Conservation (phyloP, 306 rosid species). For the Erythrophleum fordii region DNA sequence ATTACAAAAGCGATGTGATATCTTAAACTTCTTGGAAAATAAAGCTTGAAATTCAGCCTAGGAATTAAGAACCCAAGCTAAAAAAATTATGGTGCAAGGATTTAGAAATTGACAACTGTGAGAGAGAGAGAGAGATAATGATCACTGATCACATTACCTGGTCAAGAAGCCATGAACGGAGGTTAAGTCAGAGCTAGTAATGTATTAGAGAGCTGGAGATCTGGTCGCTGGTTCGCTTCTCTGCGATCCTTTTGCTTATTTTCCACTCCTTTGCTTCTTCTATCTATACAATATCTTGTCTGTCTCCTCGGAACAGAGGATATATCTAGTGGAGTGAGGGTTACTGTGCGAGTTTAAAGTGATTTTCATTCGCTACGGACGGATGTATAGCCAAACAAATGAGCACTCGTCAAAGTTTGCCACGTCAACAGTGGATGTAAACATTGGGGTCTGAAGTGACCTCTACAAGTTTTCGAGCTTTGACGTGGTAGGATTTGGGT, state of each 20-base stretch:
- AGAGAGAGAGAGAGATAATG: too few species aligned
- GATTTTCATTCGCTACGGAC: neutral
- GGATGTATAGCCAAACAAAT: neutral
- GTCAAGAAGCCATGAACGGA: slow-evolving; percentile 48
- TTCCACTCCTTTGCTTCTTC: too few species aligned
- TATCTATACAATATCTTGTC: slow-evolving; percentile 20
- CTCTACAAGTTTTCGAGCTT: neutral
- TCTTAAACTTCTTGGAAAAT: neutral
- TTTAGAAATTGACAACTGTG: neutral
- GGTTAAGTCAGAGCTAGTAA: slow-evolving; percentile 28
- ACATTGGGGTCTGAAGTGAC: neutral
- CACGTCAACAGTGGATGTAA: neutral
- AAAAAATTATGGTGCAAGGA: neutral
- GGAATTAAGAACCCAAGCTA: neutral
- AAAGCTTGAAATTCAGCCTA: neutral
- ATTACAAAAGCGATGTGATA: neutral
- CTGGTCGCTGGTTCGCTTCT: slow-evolving; percentile 12
- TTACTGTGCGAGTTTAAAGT: neutral
- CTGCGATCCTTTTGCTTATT: neutral
- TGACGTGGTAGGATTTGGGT: neutral
- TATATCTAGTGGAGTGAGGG: slow-evolving; percentile 29
- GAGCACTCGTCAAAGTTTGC: neutral
- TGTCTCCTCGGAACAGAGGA: slow-evolving; percentile 2
- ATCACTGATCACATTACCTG: slow-evolving; percentile 34
- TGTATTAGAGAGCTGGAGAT: slow-evolving; percentile 33